phyloP scores from a whole-genome alignment of 495 filamentous ascomycete species.

The Lasiosphaeria hispida region DNA sequence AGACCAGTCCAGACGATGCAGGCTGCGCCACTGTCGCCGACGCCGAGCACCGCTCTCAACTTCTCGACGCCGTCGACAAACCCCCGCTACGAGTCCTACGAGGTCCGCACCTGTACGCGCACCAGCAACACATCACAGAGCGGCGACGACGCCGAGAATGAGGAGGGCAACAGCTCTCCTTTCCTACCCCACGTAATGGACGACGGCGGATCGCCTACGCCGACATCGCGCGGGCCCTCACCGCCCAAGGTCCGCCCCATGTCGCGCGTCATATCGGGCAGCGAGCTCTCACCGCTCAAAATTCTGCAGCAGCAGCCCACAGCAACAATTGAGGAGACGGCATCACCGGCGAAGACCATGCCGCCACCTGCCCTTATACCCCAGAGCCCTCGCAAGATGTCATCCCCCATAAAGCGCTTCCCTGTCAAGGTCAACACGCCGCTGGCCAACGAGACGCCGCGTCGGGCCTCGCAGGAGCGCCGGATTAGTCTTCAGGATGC shows the following conservation, averaged over 20 bases:
- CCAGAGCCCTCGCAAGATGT: conserved; percentile 46
- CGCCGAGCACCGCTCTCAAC: conserved; percentile 37
- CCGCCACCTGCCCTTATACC: conserved; percentile 25
- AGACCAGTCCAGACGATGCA: conserved; percentile 2
- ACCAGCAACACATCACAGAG: neutral
- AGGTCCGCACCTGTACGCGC: conserved; percentile 19
- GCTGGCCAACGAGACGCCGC: conserved; percentile 22
- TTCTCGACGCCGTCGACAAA: conserved; percentile 30
- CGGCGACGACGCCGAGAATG: conserved; percentile 13
- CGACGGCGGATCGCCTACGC: conserved; percentile 20
- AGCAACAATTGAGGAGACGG: conserved; percentile 16
- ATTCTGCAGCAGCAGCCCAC: conserved; percentile 36
- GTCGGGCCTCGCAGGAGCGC: conserved; percentile 31
- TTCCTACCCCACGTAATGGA: conserved; percentile 27
- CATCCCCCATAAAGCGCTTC: conserved; percentile 52
- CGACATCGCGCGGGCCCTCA: conserved; percentile 25
- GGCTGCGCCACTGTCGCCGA: conserved; percentile 39
- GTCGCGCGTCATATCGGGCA: conserved; percentile 47
- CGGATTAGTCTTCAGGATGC: conserved; percentile 43
- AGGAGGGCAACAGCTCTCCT: conserved; percentile 28
- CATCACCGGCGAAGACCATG: conserved; percentile 23
- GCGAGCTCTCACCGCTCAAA: conserved; percentile 49
- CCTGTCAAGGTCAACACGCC: conserved; percentile 47
- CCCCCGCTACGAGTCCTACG: conserved; percentile 27
- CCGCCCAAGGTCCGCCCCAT: conserved; percentile 42